Evolutionary conservation across 768 basidiomycete species (phyloP), one percentile per base, ranked within the genome.

Genomic region (Lanmaoa rubissima): DNA sequence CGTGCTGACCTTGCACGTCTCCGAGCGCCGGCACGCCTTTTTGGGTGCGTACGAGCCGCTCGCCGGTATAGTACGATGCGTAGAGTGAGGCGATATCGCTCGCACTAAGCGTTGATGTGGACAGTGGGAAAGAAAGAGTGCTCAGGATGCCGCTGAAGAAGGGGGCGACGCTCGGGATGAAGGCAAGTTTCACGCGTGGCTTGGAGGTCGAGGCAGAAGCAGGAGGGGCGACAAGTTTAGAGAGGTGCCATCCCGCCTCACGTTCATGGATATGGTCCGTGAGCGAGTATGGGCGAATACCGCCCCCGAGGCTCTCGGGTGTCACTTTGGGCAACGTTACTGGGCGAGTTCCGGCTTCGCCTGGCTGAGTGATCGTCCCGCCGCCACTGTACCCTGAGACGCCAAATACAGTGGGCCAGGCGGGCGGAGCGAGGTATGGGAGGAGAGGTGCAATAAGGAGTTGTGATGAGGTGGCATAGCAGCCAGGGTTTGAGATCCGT

Each of bases 211-310:
- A n/a, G 10, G 31, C 17, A 11, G 42, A 12, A 8, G 34, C 8
- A 5, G 61, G 16, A 0, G 19, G 11, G 5, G 73, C 61, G 40
- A 87, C 74, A 36, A 92, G 81, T 4, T 71, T 73, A 9, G 89
- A 84, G 49, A 99, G 85, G 72, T 97, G 97, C 62, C 77, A 77
- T 3, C 87, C 86, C 0, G 95, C 92, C 74, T 99, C 97, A 44
- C 97, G 90, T 73, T 99, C 97, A 78, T 99, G 97, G 67, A 99
- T 97, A 75, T 99, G 97, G 72, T 95, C 94, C 14, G 97, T 99
- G 47, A 99, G 76, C 1, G 92, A 67, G 74, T 99, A 99, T 8
- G 95, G 88, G 51, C 85, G 82, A 47, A 98, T 74, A 3, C 87
- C 90, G 13, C 88, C 87, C 2, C 74, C 76, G 14, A 99, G 84